These are phyloP conservation scores for Narthecium ossifragum DNA, from an alignment of 106 monocot genomes.

Conservation along the genomic window DNA sequence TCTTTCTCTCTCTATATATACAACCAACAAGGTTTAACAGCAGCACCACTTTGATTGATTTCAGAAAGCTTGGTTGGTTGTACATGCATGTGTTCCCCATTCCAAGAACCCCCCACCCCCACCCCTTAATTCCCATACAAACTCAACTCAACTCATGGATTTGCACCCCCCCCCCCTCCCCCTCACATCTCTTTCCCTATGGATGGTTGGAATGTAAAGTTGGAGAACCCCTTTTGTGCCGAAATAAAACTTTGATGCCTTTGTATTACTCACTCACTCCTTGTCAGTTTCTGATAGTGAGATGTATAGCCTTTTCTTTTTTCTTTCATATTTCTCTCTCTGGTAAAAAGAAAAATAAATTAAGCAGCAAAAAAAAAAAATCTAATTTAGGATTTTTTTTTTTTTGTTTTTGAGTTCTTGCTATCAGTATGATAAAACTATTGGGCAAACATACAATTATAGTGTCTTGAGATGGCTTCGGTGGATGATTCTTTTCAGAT, in stretches of 20 bases:
- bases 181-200: background rate
- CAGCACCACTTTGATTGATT: conserved; percentile 6
- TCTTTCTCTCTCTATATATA: conserved; percentile 1
- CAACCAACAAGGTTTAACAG: background rate
- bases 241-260: background rate
- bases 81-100: conserved; percentile 13
- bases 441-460: too few relatives aligned
- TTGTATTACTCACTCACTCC: background rate
- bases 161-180: conserved; percentile 4
- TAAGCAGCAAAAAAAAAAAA: too few relatives aligned
- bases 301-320: background rate
- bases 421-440: too few relatives aligned
- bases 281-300: background rate
- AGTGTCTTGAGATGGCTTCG: too few relatives aligned
- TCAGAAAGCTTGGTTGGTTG: conserved; percentile 14
- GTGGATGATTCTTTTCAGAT: too few relatives aligned
- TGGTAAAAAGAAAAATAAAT: background rate
- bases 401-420: background rate
- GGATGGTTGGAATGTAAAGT: conserved; percentile 14
- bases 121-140: conserved; percentile 5
- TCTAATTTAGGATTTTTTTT: background rate
- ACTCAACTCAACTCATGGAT: background rate
- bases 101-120: conserved; percentile 2
- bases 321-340: background rate
- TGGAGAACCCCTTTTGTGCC: conserved; percentile 9